phyloP scores from a whole-genome alignment of 345 rosid species.

The Salix viminalis region DNA sequence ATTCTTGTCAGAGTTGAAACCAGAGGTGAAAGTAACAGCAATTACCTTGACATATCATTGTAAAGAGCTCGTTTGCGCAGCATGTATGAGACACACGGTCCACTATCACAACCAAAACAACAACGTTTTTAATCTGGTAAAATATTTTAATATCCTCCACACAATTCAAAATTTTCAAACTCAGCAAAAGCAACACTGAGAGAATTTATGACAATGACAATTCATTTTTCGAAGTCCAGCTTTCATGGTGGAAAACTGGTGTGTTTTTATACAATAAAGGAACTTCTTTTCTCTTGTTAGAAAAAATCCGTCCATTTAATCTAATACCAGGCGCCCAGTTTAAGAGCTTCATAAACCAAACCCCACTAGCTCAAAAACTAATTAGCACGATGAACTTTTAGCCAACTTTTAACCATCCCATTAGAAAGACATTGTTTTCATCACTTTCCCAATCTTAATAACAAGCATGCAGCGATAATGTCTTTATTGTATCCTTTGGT shows the following conservation, averaged over 20 bases:
- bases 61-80: conserved; percentile 68
- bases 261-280: background rate
- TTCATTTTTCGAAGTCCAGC: background rate
- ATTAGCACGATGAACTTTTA: background rate
- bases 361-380: background rate
- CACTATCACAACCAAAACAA: conserved; percentile 25
- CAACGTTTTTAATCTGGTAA: background rate
- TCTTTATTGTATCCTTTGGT: background rate
- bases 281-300: background rate
- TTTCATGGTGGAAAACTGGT: background rate
- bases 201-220: background rate
- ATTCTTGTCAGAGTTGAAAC: background rate
- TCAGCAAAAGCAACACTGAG: background rate
- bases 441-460: background rate
- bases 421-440: background rate
- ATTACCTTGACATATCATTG: conserved; percentile 55
- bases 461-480: no score
- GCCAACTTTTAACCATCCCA: background rate
- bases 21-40: background rate
- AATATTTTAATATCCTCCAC: no score
- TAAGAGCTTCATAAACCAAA: background rate
- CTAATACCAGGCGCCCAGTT: background rate
- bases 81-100: conserved; percentile 62
- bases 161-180: background rate
- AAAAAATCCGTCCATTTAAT: no score